A percentile compares a stretch with the other conserved stretches of the same genome.
These are phyloP conservation scores for Neofusicoccum kwambonambiense DNA, from an alignment of 2,329 filamentous ascomycete genomes.

Conservation along the genomic window DNA sequence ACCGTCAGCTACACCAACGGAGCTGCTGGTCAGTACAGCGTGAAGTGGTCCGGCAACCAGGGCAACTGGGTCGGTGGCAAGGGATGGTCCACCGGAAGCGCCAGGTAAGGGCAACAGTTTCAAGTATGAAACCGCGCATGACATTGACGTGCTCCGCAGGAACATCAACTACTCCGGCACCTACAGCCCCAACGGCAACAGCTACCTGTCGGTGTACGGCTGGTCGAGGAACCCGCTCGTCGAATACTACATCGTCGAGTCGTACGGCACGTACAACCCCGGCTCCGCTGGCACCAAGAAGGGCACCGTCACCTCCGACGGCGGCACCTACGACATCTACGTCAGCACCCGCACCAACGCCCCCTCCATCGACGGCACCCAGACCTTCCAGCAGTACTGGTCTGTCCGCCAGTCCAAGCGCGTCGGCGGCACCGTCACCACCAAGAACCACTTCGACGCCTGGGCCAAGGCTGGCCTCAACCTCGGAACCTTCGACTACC, in stretches of 20 bases:
- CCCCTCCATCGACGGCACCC: slow-evolving; percentile 55
- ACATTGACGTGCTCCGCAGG: slow-evolving; percentile 30
- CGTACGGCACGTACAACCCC: slow-evolving; percentile 51
- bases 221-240: slow-evolving; percentile 56
- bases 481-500: slow-evolving; percentile 52
- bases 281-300: slow-evolving; percentile 48
- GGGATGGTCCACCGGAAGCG: slow-evolving; percentile 56
- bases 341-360: slow-evolving; percentile 50
- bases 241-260: slow-evolving; percentile 60
- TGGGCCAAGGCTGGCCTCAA: slow-evolving; percentile 52
- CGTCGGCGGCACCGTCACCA: slow-evolving; percentile 51
- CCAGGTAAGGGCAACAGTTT: slow-evolving; percentile 40
- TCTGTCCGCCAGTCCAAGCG: slow-evolving; percentile 52
- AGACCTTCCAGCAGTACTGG: slow-evolving; percentile 57
- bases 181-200: slow-evolving; percentile 50
- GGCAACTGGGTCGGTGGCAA: slow-evolving; percentile 60
- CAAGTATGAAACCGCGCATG: neutral
- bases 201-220: slow-evolving; percentile 58
- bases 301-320: slow-evolving; percentile 53
- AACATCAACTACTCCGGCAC: slow-evolving; percentile 51
- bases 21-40: slow-evolving; percentile 50
- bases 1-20: slow-evolving; percentile 57
- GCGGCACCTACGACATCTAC: slow-evolving; percentile 55
- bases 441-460: slow-evolving; percentile 53
- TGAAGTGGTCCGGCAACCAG: slow-evolving; percentile 48